Evolutionary conservation across 208 protist species (phyloP), one percentile per base, ranked within the genome.

Genomic region (Acanthamoeba culbertsoni): DNA sequence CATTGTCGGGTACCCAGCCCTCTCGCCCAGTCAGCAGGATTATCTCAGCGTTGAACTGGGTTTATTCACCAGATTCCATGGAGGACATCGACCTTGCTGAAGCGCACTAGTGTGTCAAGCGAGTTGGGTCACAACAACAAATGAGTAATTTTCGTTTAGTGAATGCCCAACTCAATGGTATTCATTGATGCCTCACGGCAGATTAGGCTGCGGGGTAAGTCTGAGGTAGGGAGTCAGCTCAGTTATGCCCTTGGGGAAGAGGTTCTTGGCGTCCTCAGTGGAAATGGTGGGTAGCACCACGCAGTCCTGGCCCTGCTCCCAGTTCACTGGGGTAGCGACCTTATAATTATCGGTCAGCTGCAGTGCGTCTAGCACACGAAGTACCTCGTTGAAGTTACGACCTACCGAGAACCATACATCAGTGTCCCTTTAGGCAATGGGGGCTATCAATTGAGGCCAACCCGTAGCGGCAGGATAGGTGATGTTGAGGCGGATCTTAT

Each of bases 291-390:
- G 95, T 16, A 93, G 33, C 28, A 96, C 68, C 53, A 96, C 93
- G 46, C n/a, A 35, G n/a, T 94, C 62, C 20, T 96, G 93, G 42
- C 95, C 95, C 23, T 93, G 42, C 89, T 96, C 75, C 96, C 96
- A 97, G 91, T 97, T 94, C 23, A 86, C 95, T 46, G 96, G 96
- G 28, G 96, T 97, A 10, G 95, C 95, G 18, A 96, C 94, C 37
- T 86, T 94, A 57, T 96, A 59, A 28, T 94, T 93, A 31, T 86
- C 95, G 4, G 96, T 96, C 48, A 97, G 96, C 95, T 97, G 96
- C 18, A 97, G 92, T 14, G 95, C 95, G 65, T 97, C 96, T 0
- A 97, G 28, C 16, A 95, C 95, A 57, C 96, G 95, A 23, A 97
- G 37, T 40, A 97, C 79, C 95, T 97, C 95, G 90, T 95, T n/a